These are phyloP conservation scores for Alternaria sp. DNA, from an alignment of 2,329 filamentous ascomycete genomes.

Conservation along the genomic window DNA sequence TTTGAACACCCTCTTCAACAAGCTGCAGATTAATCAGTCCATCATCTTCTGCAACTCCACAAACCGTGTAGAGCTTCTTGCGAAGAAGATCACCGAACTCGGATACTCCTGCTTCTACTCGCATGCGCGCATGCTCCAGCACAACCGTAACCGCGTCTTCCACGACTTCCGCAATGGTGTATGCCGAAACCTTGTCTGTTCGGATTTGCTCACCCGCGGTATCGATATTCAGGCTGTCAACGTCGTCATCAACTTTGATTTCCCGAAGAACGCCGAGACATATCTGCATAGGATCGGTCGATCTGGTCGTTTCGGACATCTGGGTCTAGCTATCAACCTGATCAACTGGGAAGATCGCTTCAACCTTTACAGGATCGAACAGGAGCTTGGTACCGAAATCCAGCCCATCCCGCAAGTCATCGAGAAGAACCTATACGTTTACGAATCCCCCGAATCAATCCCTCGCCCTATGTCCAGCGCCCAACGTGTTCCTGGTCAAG, in stretches of 20 bases:
- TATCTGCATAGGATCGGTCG: constrained; percentile 98
- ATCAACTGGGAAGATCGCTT: constrained; percentile 99
- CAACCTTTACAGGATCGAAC: constrained; percentile 98
- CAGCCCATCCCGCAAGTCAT: constrained; percentile 93
- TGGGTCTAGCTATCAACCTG: constrained; percentile 96
- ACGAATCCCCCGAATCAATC: constrained; percentile 94
- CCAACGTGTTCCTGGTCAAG: constrained; percentile 36
- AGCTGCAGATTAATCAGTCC: constrained; percentile 99
- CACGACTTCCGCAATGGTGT: constrained; percentile 99
- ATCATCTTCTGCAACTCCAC: constrained; percentile 99
- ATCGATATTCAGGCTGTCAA: constrained; percentile 99
- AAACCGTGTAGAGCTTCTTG: constrained; percentile 94
- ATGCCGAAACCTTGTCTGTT: constrained; percentile 97
- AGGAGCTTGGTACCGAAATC: constrained; percentile 96
- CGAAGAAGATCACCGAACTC: constrained; percentile 99
- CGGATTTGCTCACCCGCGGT: constrained; percentile 94
- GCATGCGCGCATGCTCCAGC: constrained; percentile 96
- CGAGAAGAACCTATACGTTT: constrained; percentile 98
- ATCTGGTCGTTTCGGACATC: constrained; percentile 94
- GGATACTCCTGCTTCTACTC: constrained; percentile 99
- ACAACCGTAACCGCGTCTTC: constrained; percentile 96
- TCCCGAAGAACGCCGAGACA: constrained; percentile 98
- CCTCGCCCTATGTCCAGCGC: constrained; percentile 76
- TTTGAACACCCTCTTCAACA: constrained; percentile 97
- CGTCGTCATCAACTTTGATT: constrained; percentile 99